Base-by-base conservation (phyloP, 2,329 filamentous ascomycete genomes). In the Colletotrichum abscissum region DNA sequence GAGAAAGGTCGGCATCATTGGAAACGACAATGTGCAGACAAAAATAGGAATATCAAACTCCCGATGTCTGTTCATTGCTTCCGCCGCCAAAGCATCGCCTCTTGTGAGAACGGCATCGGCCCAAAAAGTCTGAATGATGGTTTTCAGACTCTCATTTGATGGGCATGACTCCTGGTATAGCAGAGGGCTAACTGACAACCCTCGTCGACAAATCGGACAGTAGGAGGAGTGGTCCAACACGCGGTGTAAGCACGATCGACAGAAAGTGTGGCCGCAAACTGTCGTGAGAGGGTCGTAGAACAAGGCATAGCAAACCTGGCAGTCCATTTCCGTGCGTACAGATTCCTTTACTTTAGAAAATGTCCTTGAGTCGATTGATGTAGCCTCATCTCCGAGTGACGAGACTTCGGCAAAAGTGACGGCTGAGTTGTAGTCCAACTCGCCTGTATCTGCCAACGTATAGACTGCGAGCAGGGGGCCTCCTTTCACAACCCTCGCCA, bases 211-310 rank as follows among this genome's bases (percentile, higher is more conserved):
- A 16, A 95, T 88, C 0, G 95, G 95, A 78, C 95, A 98, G 67
- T 93, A 87, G 69, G 90, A 88, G 1, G 93, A 93, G 79, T 97
- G 93, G 77, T 96, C 93, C 72, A 97, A 86, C 7, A 94, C 91
- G 58, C 93, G 90, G 69, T 92, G 90, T 26, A 98, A 86, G 80
- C 95, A 98, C 72, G 89, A 89, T 24, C 93, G 91, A 81, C 95
- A 98, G 78, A 97, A 96, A 0, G 95, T 98, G 81, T 98, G 95
- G 1, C 95, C 95, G 78, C 95, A 98, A 1, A 90, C 88, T 0
- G 94, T 97, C 0, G 95, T 98, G 64, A 95, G 86, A 0, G 95
- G 95, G 74, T 97, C 93, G 73, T 95, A 85, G 80, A 96, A 93
- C 26, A 97, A 82, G 54, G 91, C 90, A 81, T 96, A 97, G 82